These are phyloP conservation scores for Neotropicomus parvogracilis DNA, from an alignment of 1,284 basidiomycete species.

Conservation along the genomic window DNA sequence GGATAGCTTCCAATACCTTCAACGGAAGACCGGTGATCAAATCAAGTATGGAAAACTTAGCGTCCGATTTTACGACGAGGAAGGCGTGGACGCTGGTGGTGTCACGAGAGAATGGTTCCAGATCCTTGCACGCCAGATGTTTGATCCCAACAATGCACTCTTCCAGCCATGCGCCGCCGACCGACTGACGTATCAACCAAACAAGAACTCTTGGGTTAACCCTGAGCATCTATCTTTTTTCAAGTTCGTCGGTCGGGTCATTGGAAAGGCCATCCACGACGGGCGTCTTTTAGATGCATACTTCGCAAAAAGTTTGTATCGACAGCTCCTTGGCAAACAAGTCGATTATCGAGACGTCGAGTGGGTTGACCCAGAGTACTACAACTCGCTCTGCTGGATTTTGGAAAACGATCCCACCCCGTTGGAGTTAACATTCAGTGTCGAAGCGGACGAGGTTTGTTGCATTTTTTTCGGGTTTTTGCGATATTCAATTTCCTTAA, in stretches of 20 bases:
- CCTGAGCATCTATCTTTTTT: constrained; percentile 96
- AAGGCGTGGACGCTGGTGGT: constrained; percentile 97
- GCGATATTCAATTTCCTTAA: constrained; percentile 4
- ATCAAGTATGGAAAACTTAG: constrained; percentile 98
- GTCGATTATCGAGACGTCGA: constrained; percentile 94
- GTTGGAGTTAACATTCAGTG: constrained; percentile 84
- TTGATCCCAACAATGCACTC: constrained; percentile 98
- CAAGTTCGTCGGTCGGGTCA: constrained; percentile 97
- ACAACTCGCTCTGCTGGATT: constrained; percentile 91
- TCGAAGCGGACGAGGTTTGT: constrained; percentile 86
- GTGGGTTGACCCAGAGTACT: constrained; percentile 96
- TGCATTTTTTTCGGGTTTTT: neutral
- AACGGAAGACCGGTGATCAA: constrained; percentile 89
- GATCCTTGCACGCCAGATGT: constrained; percentile 97
- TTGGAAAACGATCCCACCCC: constrained; percentile 85
- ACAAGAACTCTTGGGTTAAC: constrained; percentile 92
- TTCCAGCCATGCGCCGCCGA: constrained; percentile 98
- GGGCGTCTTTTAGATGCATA: constrained; percentile 96
- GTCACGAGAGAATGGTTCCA: constrained; percentile 99
- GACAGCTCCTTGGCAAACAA: constrained; percentile 86
- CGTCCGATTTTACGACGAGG: constrained; percentile 95
- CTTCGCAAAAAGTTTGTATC: constrained; percentile 93
- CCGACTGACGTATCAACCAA: constrained; percentile 92
- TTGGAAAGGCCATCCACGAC: constrained; percentile 95
- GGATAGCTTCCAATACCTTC: constrained; percentile 92